Evolutionary conservation across 768 basidiomycete species (phyloP), one percentile per base, ranked within the genome.

Genomic region (Dentipellis sp.): DNA sequence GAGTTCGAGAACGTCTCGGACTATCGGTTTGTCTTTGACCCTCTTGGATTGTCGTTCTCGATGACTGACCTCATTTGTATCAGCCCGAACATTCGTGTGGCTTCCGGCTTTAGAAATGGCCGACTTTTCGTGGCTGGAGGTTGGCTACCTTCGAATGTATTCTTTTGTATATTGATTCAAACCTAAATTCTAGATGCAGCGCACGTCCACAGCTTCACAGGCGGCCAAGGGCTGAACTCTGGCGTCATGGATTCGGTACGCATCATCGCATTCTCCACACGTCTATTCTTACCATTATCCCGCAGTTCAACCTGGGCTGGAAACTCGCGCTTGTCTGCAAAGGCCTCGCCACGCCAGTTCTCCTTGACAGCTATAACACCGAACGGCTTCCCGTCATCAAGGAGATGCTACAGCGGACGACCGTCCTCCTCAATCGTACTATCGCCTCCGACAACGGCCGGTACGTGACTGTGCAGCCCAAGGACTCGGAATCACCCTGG

Each of bases 51-150:
- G 10, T 8, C 19, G 14, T 45, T 45, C 16, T 4, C 5, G 19
- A 17, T n/a, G 16, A 45, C 14, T 45, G 42, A 8, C n/a, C 19
- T 45, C 5, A 45, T 45, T 45, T 45, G 3, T 14, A 17, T 11
- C 14, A 63, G 62, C 40, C 36, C 57, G 3, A 63, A 59, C 37
- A 50, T 59, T 36, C 55, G 61, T 19, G 55, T 62, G 53, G 56
- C 55, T 7, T 17, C 58, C 10, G 47, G 53, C 19, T 62, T 64
- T 40, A 22, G 40, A 29, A 22, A 48, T 17, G 62, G 56, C 0
- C 45, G 62, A 17, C 56, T 62, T 12, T 62, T 64, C 45, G 19
- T 64, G n/a, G 58, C 50, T 12, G 63, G 63, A 50, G 63, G 63
- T 60, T 16, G n/a, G 16, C 14, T 19, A 10, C 39, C 36, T 10